phyloP scores from a whole-genome alignment of 352 stramenopile genomes.

The Phytophthora podocarpi region DNA sequence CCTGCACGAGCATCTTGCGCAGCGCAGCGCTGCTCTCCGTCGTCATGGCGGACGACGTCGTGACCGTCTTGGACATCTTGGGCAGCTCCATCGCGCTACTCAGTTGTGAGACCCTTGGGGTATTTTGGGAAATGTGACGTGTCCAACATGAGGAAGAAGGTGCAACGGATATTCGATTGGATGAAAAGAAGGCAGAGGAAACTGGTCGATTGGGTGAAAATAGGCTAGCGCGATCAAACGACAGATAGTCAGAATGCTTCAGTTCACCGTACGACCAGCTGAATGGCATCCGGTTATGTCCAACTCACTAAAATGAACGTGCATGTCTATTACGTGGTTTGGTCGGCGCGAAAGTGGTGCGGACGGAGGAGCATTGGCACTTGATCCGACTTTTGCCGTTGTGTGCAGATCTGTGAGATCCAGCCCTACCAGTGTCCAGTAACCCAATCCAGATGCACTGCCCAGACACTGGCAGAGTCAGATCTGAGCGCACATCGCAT shows the following conservation, averaged over 20 bases:
- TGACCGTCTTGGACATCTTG: conserved; percentile 13
- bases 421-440: too few relatives aligned
- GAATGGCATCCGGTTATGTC: conserved; percentile 14
- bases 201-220: conserved; percentile 7
- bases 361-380: too few relatives aligned
- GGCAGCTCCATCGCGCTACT: conserved; percentile 27
- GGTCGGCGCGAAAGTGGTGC: too few relatives aligned
- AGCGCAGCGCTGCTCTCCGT: not conserved
- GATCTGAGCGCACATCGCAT: too few relatives aligned
- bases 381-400: too few relatives aligned
- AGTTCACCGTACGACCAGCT: conserved; percentile 20
- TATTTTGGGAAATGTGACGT: conserved; percentile 14
- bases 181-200: not conserved
- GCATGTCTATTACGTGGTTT: too few relatives aligned
- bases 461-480: too few relatives aligned
- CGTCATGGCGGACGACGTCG: not conserved
- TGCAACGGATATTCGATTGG: conserved; percentile 12
- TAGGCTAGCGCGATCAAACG: not conserved
- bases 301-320: too few relatives aligned
- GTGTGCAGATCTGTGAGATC: too few relatives aligned
- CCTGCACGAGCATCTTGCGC: conserved; percentile 49
- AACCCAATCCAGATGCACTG: too few relatives aligned
- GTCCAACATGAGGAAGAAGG: conserved; percentile 20
- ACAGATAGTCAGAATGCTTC: conserved; percentile 12
- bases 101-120: not conserved